Evolutionary conservation across 257 asterid genomes (phyloP), one percentile per base, ranked within the genome.

Genomic region (Eucommia ulmoides): DNA sequence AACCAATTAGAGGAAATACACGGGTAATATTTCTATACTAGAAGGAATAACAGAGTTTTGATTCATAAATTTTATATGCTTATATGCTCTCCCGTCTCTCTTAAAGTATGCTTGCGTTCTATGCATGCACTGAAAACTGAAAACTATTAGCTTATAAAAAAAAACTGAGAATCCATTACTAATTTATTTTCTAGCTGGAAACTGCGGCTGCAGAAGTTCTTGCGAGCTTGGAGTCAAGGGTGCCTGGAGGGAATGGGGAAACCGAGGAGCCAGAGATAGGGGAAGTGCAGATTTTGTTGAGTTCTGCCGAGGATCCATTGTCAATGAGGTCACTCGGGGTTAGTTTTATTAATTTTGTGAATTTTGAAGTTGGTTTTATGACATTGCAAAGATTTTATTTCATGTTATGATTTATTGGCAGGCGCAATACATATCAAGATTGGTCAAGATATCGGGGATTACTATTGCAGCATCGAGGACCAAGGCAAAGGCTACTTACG

Each of bases 391-490:
- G n/a, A n/a, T n/a, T n/a, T n/a, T n/a, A 60, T 9, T 14, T 49
- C 20, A 52, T 21, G 4, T 26, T 2, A 17, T 21, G 33, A 1
- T 64, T 63, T 49, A 29, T 3, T 68, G 48, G 6, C 58, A 89
- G 98, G 96, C 94, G 29, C 96, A 91, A 66, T 80, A 56, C 54
- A 86, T 91, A 55, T 91, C 98, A 9, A 86, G 81, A 65, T 67
- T 91, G 62, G 96, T 91, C 38, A 91, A 86, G 70, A 62, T 86
- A 62, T 91, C 96, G 46, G 98, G 96, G 49, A 91, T 91, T 50
- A 84, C 74, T 54, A 91, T 91, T 71, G 98, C 98, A 56, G 96
- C 98, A 42, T 91, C 98, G 50, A 91, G 93, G 77, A 86, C 95
- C 23, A 91, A 83, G 68, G 98, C 96, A 3, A 91, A 91, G 71